Base-by-base conservation (phyloP, 306 rosid species). In the Acmispon strigosus region DNA sequence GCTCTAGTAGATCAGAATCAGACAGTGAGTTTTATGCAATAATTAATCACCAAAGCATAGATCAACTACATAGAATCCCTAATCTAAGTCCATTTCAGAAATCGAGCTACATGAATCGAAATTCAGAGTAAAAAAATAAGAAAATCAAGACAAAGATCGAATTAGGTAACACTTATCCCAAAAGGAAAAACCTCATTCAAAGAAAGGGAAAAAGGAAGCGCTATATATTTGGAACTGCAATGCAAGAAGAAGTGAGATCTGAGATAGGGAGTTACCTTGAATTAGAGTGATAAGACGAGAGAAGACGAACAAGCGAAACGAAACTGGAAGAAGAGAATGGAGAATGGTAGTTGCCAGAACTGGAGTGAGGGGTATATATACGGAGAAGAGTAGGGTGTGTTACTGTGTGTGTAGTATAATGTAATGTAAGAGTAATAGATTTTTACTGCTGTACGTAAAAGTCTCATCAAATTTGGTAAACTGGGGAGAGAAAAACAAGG, bases 51-150 rank as follows among this genome's bases (percentile, higher is more conserved):
- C 32, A 58, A 63, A 47, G 20, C 41, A 27, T 51, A 82, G 86
- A 85, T 85, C 86, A 51, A 79, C 37, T 34, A 64, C 58, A 66
- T 7, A 19, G 12, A 50, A 49, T 7, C 57, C 37, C 15, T 16
- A 78, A 71, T 67, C 78, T 15, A 69, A 69, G 61, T 44, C 53
- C 42, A 17, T 32, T 49, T 13, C 15, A 55, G 51, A 22, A 60
- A 66, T 45, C 37, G 55, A 55, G 15, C 24, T 34, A 63, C 18
- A 41, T 16, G 42, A 70, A 32, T 51, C 13, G 10, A 45, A 8
- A 66, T 70, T 43, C 16, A 1, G 32, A 62, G 17, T 0, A 19
- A 62, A 2, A 16, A 50, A 6, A 50, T 42, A 0, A 0, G 36
- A 3, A 32, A 44, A 4, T 7, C 17, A 20, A 54, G 12, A 62